A percentile compares a stretch with the other conserved stretches of the same genome.
Conservation (phyloP, 2,329 filamentous ascomycete genomes). For the Alternaria viburni region DNA sequence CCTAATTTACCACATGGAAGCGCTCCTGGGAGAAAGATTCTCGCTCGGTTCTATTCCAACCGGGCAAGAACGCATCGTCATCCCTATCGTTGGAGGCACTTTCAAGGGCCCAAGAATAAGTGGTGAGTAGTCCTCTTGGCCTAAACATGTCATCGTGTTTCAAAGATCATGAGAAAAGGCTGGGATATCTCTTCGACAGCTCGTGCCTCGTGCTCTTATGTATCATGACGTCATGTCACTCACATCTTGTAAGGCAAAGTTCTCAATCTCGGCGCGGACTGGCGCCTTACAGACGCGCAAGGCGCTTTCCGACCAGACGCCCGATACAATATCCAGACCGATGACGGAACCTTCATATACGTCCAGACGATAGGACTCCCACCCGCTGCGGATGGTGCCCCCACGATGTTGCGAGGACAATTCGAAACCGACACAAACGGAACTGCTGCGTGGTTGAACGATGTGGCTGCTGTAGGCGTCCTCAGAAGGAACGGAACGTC, state of each 20-base stretch:
- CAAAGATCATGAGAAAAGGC: background rate
- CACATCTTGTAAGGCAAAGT: constrained; percentile 30
- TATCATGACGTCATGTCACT: constrained; percentile 17
- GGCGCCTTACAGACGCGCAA: constrained; percentile 40
- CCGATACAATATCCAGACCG: constrained; percentile 46
- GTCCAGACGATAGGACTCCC: constrained; percentile 42
- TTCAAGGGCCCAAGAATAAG: constrained; percentile 36
- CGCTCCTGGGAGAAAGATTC: constrained; percentile 26
- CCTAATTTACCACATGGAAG: constrained; percentile 32
- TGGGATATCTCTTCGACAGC: background rate
- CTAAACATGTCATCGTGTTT: background rate
- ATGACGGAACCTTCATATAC: constrained; percentile 45
- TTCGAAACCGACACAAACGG: constrained; percentile 45
- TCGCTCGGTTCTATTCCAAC: constrained; percentile 27
- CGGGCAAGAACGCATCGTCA: constrained; percentile 32
- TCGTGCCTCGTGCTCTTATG: background rate
- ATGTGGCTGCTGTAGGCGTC: constrained; percentile 41
- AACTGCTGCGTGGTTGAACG: constrained; percentile 48
- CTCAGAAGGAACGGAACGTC: constrained; percentile 25
- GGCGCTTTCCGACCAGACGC: constrained; percentile 43
- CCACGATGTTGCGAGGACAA: constrained; percentile 38
- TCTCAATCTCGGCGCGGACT: constrained; percentile 47
- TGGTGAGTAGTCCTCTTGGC: constrained; percentile 17
- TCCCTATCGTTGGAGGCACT: constrained; percentile 38
- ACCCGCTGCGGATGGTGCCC: constrained; percentile 24